These are phyloP conservation scores for Ceratocystis variospora DNA, from an alignment of 2,329 filamentous ascomycete species.

Conservation along the genomic window DNA sequence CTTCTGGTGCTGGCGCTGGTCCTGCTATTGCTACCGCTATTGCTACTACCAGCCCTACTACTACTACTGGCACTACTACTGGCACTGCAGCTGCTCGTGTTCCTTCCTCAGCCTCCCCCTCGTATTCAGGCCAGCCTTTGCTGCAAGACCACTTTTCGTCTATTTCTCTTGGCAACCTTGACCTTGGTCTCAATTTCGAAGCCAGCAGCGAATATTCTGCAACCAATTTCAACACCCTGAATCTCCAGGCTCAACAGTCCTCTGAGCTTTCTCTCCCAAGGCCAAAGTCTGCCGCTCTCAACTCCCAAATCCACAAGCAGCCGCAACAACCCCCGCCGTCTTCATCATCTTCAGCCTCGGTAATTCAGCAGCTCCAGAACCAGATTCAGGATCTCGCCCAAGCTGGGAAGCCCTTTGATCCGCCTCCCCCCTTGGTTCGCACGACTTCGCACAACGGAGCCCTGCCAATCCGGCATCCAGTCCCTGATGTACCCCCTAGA, in stretches of 20 bases:
- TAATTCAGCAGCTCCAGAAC: conserved; percentile 21
- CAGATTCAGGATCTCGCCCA: conserved; percentile 11
- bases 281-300: not conserved
- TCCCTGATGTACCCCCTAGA: conserved; percentile 47
- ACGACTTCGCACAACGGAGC: conserved; percentile 32
- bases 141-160: conserved; percentile 13
- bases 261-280: not conserved
- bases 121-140: conserved; percentile 4
- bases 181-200: conserved; percentile 10
- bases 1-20: not conserved
- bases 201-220: conserved; percentile 6
- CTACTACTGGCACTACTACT: not conserved
- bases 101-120: conserved; percentile 6
- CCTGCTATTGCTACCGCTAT: not conserved
- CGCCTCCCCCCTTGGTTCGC: conserved; percentile 34
- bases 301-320: not conserved
- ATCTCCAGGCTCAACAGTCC: conserved; percentile 1
- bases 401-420: not conserved
- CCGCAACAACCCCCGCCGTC: not conserved
- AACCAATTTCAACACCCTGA: not conserved
- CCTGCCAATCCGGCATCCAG: conserved; percentile 41
- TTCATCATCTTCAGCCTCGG: conserved; percentile 14
- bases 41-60: not conserved
- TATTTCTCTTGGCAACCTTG: conserved; percentile 10
- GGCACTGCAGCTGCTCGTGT: not conserved